Base-by-base conservation (phyloP, 257 asterid species). In the Orobanche coerulescens region DNA sequence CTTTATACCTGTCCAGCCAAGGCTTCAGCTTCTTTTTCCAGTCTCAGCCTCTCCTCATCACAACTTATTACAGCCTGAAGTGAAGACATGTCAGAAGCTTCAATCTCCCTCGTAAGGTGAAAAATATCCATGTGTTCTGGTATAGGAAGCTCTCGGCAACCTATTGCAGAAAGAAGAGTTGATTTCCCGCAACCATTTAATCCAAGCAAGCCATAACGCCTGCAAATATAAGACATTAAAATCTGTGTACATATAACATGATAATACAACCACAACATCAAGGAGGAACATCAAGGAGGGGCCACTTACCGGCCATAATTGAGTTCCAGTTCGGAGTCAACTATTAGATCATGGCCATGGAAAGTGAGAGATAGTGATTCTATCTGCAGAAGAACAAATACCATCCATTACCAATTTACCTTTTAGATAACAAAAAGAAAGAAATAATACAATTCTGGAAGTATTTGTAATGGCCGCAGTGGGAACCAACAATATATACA, bases 51-150 rank as follows among this genome's bases (percentile, higher is more conserved):
- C 79, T 89, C 97, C 82, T 89, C 97, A 61, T 93, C 97, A 78
- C 99, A 93, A 64, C 79, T 81, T 54, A 93, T 80, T 46, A 93
- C 99, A 53, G 99, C 99, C 82, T 93, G 69, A 37, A 93, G 97
- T 26, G 99, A 77, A 61, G 99, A 67, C 96, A 89, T 80, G 70
- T 93, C 99, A 73, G 97, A 89, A 49, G 99, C 96, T 80, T 89
- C 97, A 65, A 93, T 89, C 81, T 93, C 99, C 14, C 97, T 73
- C 1, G 81, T 52, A 30, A 93, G 95, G 70, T 89, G 99, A 79
- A 68, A 82, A 71, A 89, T 89, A 81, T 93, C 99, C 99, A 93
- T 89, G 75, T 93, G 97, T 0, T 89, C 99, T 5, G 99, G 99
- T 47, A 93, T 89, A 8, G 97, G 96, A 55, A 93, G 94, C 81